phyloP scores from a whole-genome alignment of 352 stramenopile genomes.

The Halophytophthora batemanensis region DNA sequence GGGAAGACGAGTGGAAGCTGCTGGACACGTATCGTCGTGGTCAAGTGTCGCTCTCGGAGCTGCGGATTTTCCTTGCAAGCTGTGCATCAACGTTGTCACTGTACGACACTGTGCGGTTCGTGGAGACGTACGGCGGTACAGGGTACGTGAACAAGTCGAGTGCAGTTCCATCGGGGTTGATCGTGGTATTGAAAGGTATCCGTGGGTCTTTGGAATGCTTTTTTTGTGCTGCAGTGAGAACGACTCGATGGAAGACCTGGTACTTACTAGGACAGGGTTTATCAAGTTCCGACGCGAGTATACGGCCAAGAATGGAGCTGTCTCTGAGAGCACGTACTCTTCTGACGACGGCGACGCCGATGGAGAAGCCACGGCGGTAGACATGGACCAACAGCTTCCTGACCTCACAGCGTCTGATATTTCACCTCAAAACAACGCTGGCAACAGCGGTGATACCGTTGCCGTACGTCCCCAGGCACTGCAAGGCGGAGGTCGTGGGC shows the following conservation, averaged over 20 bases:
- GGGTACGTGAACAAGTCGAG: no score
- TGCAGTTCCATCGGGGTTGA: no score
- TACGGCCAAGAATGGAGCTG: constrained; percentile 24
- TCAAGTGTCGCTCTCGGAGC: constrained; percentile 34
- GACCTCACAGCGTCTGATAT: constrained; percentile 1
- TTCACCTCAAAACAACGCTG: background rate
- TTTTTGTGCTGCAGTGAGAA: constrained; percentile 4
- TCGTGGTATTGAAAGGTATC: no score
- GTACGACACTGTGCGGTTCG: constrained; percentile 45
- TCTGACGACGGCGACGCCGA: constrained; percentile 34
- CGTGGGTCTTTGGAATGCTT: background rate
- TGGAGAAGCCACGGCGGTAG: constrained; percentile 1
- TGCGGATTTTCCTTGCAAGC: constrained; percentile 44
- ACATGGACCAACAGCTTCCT: background rate
- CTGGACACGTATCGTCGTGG: constrained; percentile 54
- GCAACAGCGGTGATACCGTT: background rate
- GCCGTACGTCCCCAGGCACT: constrained; percentile 11
- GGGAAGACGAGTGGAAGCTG: constrained; percentile 53
- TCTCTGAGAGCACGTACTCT: constrained; percentile 30
- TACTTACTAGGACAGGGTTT: constrained; percentile 46
- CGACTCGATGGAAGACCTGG: constrained; percentile 23
- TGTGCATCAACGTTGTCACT: constrained; percentile 38
- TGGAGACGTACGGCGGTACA: constrained; percentile 49
- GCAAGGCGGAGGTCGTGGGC: constrained; percentile 6
- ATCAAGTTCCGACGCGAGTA: constrained; percentile 55